Conservation (phyloP, 73 alveolate genomes). For the Urostyla sp. region DNA sequence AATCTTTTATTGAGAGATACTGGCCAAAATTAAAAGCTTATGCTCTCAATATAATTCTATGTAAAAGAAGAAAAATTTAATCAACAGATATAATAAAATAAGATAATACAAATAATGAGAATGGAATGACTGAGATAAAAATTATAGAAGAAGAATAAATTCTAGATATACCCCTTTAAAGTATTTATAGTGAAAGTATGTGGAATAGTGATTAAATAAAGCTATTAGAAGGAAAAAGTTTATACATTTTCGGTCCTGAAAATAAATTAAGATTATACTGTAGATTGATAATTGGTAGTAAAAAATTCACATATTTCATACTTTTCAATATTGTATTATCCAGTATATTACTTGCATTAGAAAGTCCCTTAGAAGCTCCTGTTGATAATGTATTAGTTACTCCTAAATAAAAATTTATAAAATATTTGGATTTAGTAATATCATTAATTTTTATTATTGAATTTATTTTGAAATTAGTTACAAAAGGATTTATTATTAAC, state of each 20-base stretch:
- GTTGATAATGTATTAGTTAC: neutral
- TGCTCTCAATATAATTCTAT: neutral
- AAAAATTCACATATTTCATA: conserved; percentile 81
- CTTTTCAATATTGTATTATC: conserved; percentile 81
- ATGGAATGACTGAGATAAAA: neutral
- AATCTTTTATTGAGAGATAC: too few relatives aligned
- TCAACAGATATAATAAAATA: neutral
- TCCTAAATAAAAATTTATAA: too few relatives aligned
- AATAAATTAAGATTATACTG: conserved; percentile 80
- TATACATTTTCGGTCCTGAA: conserved; percentile 73
- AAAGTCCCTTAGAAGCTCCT: conserved; percentile 70
- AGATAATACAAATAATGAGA: neutral
- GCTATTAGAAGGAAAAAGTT: conserved; percentile 27
- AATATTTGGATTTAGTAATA: conserved; percentile 69
- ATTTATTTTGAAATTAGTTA: conserved; percentile 77
- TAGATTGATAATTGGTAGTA: conserved; percentile 62
- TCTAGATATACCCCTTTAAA: too few relatives aligned
- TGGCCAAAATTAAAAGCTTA: neutral
- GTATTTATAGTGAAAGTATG: too few relatives aligned
- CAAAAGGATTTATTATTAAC: conserved; percentile 87
- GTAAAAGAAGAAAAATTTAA: neutral
- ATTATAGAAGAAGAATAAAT: neutral
- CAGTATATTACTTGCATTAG: conserved; percentile 71
- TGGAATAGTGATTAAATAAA: too few relatives aligned
- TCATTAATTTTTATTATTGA: conserved; percentile 83